Conservation (phyloP, 2,329 filamentous ascomycete species). For the Arthrobotrys conoides region DNA sequence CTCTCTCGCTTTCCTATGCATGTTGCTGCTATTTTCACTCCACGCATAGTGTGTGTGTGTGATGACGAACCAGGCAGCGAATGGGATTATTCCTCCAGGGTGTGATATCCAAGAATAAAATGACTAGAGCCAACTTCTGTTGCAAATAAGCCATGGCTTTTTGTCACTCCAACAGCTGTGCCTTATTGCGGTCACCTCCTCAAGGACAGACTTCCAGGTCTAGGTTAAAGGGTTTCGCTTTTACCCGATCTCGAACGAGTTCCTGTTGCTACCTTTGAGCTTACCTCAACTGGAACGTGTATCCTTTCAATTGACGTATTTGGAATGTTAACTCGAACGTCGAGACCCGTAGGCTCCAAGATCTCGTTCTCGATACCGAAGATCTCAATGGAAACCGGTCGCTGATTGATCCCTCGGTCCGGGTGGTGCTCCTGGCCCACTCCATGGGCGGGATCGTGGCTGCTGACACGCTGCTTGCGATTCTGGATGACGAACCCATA, state of each 20-base stretch:
- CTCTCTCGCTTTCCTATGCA: slow-evolving; percentile 16
- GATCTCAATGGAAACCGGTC: slow-evolving; percentile 79
- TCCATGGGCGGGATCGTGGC: slow-evolving; percentile 96
- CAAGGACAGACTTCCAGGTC: slow-evolving; percentile 1
- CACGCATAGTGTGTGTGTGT: slow-evolving; percentile 29
- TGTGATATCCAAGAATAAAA: slow-evolving; percentile 57
- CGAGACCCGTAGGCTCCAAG: slow-evolving; percentile 53
- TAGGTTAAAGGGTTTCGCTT: slow-evolving; percentile 1
- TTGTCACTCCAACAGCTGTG: slow-evolving; percentile 48
- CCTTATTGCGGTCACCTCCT: slow-evolving; percentile 41
- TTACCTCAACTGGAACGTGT: slow-evolving; percentile 11
- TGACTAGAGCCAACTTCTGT: slow-evolving; percentile 26
- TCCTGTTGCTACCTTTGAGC: slow-evolving; percentile 25
- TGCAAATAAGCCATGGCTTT: slow-evolving; percentile 26
- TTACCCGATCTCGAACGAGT: slow-evolving; percentile 48
- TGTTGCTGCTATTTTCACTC: slow-evolving; percentile 26
- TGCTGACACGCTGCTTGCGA: slow-evolving; percentile 84
- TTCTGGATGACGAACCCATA: slow-evolving; percentile 76
- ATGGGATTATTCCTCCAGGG: slow-evolving; percentile 39
- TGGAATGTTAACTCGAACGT: slow-evolving; percentile 54
- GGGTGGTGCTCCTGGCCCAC: slow-evolving; percentile 85
- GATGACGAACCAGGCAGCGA: slow-evolving; percentile 56
- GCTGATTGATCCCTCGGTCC: slow-evolving; percentile 82
- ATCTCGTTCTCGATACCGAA: slow-evolving; percentile 59
- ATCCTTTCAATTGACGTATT: slow-evolving; percentile 49